A percentile compares a stretch with the other conserved stretches of the same genome.
Conservation (phyloP, 495 filamentous ascomycete species). For the Aspergillus heteromorphus region DNA sequence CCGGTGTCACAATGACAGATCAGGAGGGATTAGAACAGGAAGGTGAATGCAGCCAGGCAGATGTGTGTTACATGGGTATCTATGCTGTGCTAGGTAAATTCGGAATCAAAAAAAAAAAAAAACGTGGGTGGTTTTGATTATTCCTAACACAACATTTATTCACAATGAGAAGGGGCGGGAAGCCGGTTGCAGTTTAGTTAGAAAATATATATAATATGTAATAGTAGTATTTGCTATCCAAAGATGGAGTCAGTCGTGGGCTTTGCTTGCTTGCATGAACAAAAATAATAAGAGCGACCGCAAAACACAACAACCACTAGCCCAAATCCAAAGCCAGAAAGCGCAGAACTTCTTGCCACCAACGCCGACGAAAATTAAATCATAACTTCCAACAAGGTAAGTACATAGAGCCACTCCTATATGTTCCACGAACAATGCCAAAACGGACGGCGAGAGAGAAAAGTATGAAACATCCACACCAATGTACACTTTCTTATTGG, state of each 20-base stretch:
- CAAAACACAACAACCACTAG: too few species aligned
- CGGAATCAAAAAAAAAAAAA: background rate
- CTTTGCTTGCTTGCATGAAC: too few species aligned
- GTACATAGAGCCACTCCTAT: background rate
- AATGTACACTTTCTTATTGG: constrained; percentile 16
- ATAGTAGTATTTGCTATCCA: too few species aligned
- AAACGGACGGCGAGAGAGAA: background rate
- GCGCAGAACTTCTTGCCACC: background rate
- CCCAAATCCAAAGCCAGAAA: background rate
- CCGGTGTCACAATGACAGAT: background rate
- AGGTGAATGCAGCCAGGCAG: too few species aligned
- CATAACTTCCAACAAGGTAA: background rate
- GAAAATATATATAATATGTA: too few species aligned
- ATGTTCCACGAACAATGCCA: background rate
- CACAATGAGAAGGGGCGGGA: too few species aligned
- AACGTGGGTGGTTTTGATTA: too few species aligned
- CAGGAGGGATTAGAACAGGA: too few species aligned
- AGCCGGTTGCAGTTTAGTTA: too few species aligned
- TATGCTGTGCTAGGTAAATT: background rate
- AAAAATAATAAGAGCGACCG: background rate
- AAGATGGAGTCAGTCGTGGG: too few species aligned
- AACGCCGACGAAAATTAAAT: background rate
- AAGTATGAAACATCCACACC: background rate
- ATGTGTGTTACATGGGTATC: too few species aligned
- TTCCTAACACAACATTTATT: too few species aligned